phyloP scores from a whole-genome alignment of 306 rosid species.

The Fragaria iinumae region DNA sequence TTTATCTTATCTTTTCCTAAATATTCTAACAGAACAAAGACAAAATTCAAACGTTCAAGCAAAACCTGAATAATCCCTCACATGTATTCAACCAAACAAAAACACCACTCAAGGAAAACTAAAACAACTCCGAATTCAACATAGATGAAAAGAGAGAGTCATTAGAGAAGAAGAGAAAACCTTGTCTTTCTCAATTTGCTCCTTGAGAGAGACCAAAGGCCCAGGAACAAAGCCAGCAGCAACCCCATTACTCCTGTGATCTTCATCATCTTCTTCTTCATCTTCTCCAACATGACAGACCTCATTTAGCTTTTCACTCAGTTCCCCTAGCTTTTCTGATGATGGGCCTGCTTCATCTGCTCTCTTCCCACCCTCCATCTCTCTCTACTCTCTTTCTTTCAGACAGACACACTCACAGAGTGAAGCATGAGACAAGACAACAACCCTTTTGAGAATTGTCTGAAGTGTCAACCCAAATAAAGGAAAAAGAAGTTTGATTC shows the following conservation, averaged over 20 bases:
- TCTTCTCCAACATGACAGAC: constrained; percentile 36
- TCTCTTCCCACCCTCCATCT: constrained; percentile 65
- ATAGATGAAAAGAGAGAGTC: background rate
- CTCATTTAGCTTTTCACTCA: constrained; percentile 37
- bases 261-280: constrained; percentile 24
- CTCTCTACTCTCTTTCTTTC: background rate
- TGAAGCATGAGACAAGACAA: background rate
- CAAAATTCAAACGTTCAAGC: constrained; percentile 3
- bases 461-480: background rate
- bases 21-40: background rate
- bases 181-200: constrained; percentile 92
- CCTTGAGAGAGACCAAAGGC: constrained; percentile 87
- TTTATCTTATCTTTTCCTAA: background rate
- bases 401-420: background rate
- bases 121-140: constrained; percentile 24
- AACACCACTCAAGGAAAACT: constrained; percentile 4
- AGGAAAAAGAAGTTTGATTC: background rate
- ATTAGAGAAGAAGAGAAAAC: constrained; percentile 29
- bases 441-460: background rate
- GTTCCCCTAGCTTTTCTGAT: constrained; percentile 40
- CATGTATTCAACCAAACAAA: background rate
- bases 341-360: constrained; percentile 66
- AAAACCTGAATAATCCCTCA: constrained; percentile 9
- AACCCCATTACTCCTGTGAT: constrained; percentile 27
- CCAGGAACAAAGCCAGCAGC: constrained; percentile 64